phyloP scores from a whole-genome alignment of 2,329 filamentous ascomycete species.

The Neobulgaria alba region DNA sequence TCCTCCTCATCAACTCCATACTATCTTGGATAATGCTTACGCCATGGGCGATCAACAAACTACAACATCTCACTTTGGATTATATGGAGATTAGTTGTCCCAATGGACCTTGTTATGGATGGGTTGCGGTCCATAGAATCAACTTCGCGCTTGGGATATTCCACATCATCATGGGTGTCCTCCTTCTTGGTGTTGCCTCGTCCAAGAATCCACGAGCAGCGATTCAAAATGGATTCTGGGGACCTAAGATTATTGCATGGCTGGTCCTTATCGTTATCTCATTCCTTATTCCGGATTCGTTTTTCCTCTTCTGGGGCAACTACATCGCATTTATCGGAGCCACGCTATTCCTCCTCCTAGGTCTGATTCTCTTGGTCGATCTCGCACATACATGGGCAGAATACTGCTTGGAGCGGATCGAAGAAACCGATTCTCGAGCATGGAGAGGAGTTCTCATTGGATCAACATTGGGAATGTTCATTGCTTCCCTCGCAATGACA shows the following conservation, averaged over 20 bases:
- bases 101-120: conserved; percentile 86
- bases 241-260: conserved; percentile 90
- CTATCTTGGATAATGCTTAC: conserved; percentile 99
- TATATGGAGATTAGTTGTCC: conserved; percentile 94
- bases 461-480: conserved; percentile 88
- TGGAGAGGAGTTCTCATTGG: conserved; percentile 88
- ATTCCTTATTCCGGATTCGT: conserved; percentile 89
- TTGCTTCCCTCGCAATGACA: conserved; percentile 86
- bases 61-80: conserved; percentile 84
- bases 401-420: conserved; percentile 88
- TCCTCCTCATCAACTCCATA: conserved; percentile 94
- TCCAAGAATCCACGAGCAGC: conserved; percentile 81
- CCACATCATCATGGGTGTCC: conserved; percentile 75
- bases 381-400: conserved; percentile 96
- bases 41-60: conserved; percentile 93
- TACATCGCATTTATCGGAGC: conserved; percentile 83
- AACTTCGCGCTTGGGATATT: conserved; percentile 96
- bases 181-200: conserved; percentile 78
- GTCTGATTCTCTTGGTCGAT: conserved; percentile 86
- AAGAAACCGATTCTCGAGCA: conserved; percentile 71
- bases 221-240: conserved; percentile 98
- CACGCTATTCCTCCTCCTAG: conserved; percentile 88
- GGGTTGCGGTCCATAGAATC: conserved; percentile 93
- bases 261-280: conserved; percentile 77
- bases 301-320: conserved; percentile 94